phyloP scores from a whole-genome alignment of 805 yeast genomes.

The Saturnispora gosingensis region DNA sequence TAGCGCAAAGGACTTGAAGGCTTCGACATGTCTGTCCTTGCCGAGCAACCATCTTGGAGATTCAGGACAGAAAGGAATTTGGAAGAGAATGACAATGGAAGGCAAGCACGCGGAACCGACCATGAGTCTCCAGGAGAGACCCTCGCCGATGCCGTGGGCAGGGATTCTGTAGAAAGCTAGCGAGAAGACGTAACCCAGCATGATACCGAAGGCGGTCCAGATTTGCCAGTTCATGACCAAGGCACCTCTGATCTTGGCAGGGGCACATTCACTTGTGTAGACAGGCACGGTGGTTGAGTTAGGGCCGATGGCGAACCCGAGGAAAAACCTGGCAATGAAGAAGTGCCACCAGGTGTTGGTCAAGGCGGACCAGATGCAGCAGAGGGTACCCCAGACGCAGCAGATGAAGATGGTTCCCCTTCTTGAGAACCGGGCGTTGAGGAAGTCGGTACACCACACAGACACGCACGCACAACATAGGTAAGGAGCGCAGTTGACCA shows the following conservation, averaged over 20 bases:
- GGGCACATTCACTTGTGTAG: constrained; percentile 58
- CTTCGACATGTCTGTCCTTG: constrained; percentile 51
- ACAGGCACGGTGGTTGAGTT: constrained; percentile 73
- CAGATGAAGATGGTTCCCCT: constrained; percentile 59
- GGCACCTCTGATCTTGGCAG: constrained; percentile 54
- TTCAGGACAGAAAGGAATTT: constrained; percentile 62
- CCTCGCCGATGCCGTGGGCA: constrained; percentile 35
- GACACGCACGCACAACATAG: constrained; percentile 51
- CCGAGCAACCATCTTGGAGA: constrained; percentile 77
- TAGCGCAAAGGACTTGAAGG: constrained; percentile 39
- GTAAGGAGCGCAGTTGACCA: constrained; percentile 64
- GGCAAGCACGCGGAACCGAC: constrained; percentile 61
- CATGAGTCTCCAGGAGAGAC: constrained; percentile 65
- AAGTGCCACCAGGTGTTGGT: constrained; percentile 57
- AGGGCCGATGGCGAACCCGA: constrained; percentile 66
- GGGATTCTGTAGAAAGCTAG: constrained; percentile 54
- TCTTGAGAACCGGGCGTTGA: constrained; percentile 50
- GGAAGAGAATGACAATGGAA: constrained; percentile 48
- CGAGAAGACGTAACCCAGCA: constrained; percentile 59
- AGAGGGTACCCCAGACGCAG: constrained; percentile 47
- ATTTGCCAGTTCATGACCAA: constrained; percentile 69
- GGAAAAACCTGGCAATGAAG: constrained; percentile 53
- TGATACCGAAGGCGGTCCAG: constrained; percentile 67
- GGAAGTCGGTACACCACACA: constrained; percentile 56
- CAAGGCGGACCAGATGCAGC: constrained; percentile 66